phyloP scores from a whole-genome alignment of 139 green algal species.

The Haematococcus sp. region DNA sequence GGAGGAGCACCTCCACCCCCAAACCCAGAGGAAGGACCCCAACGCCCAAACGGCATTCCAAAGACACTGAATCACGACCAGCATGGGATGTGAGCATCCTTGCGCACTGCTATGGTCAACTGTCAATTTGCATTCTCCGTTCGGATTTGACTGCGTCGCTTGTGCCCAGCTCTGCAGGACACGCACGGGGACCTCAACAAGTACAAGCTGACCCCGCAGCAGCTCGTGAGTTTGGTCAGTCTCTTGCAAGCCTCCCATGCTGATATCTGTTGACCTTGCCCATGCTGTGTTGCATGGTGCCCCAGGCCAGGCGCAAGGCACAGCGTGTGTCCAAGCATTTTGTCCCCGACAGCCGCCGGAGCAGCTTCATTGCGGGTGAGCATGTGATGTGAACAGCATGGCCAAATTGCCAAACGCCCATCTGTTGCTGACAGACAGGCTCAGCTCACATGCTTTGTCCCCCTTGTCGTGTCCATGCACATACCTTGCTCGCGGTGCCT shows the following conservation, averaged over 20 bases:
- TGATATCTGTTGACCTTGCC: too few species aligned
- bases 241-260: neutral
- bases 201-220: slow-evolving; percentile 16
- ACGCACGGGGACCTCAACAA: slow-evolving; percentile 17
- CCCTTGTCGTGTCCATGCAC: too few species aligned
- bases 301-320: slow-evolving; percentile 19
- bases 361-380: slow-evolving; percentile 10
- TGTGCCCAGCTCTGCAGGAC: too few species aligned
- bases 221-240: neutral
- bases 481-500: too few species aligned
- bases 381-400: neutral
- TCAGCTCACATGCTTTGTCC: too few species aligned
- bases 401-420: neutral
- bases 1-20: neutral
- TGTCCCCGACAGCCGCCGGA: neutral
- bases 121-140: neutral
- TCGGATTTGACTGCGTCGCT: neutral
- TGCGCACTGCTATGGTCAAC: too few species aligned
- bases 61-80: slow-evolving; percentile 8
- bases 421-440: too few species aligned
- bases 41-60: neutral
- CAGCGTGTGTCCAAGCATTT: slow-evolving; percentile 21
- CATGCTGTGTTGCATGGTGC: neutral
- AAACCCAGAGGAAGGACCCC: neutral
- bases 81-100: slow-evolving; percentile 19